Conservation (phyloP, 1,139 yeast genomes). For the Geotrichum phurueaensis region DNA sequence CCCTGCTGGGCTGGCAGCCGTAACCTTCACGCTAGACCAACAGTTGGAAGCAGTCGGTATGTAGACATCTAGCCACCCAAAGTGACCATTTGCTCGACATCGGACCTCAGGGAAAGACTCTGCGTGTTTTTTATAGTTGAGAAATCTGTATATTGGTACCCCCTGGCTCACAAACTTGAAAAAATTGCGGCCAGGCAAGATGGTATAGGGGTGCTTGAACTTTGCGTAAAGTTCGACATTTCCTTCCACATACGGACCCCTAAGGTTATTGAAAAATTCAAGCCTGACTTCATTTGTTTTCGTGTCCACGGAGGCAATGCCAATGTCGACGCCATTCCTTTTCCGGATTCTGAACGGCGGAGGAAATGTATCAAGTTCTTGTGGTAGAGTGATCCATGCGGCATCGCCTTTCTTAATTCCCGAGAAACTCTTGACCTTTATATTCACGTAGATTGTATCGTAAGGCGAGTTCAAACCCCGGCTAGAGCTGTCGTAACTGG, state of each 20-base stretch:
- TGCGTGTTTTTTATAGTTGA: conserved; percentile 2
- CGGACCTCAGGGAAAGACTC: conserved; percentile 2
- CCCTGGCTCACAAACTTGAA: conserved; percentile 11
- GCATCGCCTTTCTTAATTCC: conserved; percentile 12
- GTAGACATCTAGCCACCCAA: too few relatives aligned
- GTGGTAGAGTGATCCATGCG: conserved; percentile 3
- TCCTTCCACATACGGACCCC: neutral
- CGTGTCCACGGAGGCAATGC: conserved; percentile 1
- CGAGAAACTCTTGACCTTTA: conserved; percentile 1
- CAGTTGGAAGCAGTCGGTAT: too few relatives aligned
- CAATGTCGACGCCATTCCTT: conserved; percentile 6
- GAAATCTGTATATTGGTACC: conserved; percentile 2
- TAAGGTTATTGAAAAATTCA: neutral
- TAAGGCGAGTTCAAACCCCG: conserved; percentile 2
- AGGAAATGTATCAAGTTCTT: conserved; percentile 7
- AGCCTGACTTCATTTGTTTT: conserved; percentile 6
- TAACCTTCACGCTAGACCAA: too few relatives aligned
- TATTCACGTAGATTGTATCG: conserved; percentile 8
- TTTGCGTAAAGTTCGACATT: conserved; percentile 1
- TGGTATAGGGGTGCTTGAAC: conserved; percentile 5
- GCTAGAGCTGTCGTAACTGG: conserved; percentile 9
- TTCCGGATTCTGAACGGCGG: conserved; percentile 8
- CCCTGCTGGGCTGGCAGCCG: too few relatives aligned
- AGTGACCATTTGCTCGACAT: neutral
- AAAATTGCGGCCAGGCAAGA: conserved; percentile 4